Evolutionary conservation across 129 eudicot species (phyloP), one percentile per base, ranked within the genome.

Genomic region (Tanacetum coccineum): DNA sequence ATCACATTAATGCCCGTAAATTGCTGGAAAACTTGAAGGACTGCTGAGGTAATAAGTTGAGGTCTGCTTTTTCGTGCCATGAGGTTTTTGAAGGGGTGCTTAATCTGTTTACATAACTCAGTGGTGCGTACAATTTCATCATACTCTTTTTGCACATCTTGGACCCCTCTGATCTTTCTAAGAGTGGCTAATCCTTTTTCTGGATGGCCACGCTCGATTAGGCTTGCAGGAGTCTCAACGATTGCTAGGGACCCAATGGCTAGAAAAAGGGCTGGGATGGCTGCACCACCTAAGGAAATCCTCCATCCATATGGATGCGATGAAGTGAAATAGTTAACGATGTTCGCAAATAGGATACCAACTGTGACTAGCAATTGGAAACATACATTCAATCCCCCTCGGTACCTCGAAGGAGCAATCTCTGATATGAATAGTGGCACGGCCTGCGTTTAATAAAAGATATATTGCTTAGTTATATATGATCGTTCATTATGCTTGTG

Each of bases 1-100:
- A 87, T 84, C 26, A 80, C 90, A 47, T 87, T 87, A 18, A 87
- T 87, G 0, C 95, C 95, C 0, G 95, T 87, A 50, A 84, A 78
- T 81, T 87, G 95, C 57, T 87, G 95, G 65, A 81, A 87, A 11
- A 81, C 28, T 44, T 83, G 95, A 9, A 87, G 71, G 15, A 81
- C 14, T 9, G 70, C 85, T 0, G 85, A 76, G 48, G 75, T 63
- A 0, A 81, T 17, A 3, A 87, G 76, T 39, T 67, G 85, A 9
- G 95, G 95, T 68, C 75, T 36, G 20, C 82, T 76, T 0, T 75
- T 63, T 6, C 77, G 61, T 50, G 74, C 76, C 83, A 76, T 71
- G 0, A 87, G 62, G 67, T 79, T 79, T 66, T 32, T 84, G n/a
- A 81, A 87, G 2, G 95, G 89, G 47, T 68, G 78, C 56, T 83